Percentiles rank a stretch among this genome's conserved stretches.
phyloP scores from a whole-genome alignment of 805 yeast genomes.

The Metschnikowia kunwiensis region DNA sequence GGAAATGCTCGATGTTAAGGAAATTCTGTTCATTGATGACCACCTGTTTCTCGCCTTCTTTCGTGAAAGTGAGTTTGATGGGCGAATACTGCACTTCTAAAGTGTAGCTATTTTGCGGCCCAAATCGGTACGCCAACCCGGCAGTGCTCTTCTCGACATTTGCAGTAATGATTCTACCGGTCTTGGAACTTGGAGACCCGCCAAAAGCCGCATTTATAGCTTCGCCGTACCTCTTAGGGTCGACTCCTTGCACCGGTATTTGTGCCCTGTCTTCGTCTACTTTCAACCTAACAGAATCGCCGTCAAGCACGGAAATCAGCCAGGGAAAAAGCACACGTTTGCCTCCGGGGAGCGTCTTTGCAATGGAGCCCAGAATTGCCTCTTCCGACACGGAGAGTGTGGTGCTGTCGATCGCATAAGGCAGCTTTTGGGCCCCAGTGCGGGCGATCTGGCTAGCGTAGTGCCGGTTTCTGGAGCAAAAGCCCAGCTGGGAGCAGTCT shows the following conservation, averaged over 20 bases:
- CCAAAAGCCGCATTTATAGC: constrained; percentile 27
- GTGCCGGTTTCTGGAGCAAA: constrained; percentile 75
- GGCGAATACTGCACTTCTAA: constrained; percentile 46
- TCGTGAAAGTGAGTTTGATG: constrained; percentile 47
- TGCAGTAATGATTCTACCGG: not conserved
- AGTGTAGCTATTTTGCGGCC: constrained; percentile 35
- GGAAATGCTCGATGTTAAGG: constrained; percentile 79
- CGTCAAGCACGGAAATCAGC: constrained; percentile 51
- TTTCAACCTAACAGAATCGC: constrained; percentile 57
- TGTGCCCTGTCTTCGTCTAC: constrained; percentile 59
- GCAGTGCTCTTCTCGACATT: constrained; percentile 13
- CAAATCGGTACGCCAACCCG: constrained; percentile 30
- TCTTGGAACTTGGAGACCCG: constrained; percentile 1
- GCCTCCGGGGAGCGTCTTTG: constrained; percentile 35
- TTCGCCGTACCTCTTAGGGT: constrained; percentile 50
- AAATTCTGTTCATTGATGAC: constrained; percentile 66
- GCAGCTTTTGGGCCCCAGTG: constrained; percentile 2
- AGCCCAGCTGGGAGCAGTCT: constrained; percentile 75
- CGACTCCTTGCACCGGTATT: constrained; percentile 25
- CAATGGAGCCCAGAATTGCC: constrained; percentile 43
- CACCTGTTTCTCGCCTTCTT: constrained; percentile 47
- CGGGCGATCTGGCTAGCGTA: constrained; percentile 43
- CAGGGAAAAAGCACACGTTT: constrained; percentile 48
- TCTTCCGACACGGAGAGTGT: constrained; percentile 23
- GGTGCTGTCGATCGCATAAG: constrained; percentile 25